Conservation (phyloP, 768 basidiomycete species). For the Tulasnella sp. region DNA sequence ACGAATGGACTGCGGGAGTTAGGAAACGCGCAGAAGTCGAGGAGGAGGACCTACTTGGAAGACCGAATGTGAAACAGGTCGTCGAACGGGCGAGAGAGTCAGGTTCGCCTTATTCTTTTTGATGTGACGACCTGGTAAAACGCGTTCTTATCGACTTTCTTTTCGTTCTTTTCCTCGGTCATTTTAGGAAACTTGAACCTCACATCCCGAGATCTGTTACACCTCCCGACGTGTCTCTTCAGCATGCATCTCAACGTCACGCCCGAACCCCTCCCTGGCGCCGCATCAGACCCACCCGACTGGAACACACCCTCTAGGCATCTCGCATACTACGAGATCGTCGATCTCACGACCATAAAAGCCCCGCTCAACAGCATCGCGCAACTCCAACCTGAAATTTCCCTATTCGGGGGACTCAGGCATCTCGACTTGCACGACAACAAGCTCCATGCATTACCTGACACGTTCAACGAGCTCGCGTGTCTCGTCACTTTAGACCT, state of each 20-base stretch:
- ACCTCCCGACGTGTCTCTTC: conserved; percentile 66
- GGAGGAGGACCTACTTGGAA: conserved; percentile 20
- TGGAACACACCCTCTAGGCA: conserved; percentile 32
- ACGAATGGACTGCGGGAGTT: conserved; percentile 4
- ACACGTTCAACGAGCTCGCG: conserved; percentile 55
- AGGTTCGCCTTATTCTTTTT: conserved; percentile 1
- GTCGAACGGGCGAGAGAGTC: conserved; percentile 15
- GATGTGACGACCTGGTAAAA: background rate
- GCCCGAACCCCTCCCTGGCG: conserved; percentile 42
- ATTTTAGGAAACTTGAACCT: conserved; percentile 40
- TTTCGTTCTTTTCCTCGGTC: background rate
- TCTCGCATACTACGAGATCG: conserved; percentile 73
- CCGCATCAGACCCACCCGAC: conserved; percentile 47
- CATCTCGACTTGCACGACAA: conserved; percentile 70
- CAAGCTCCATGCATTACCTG: conserved; percentile 48
- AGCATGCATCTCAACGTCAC: conserved; percentile 69
- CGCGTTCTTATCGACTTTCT: too few species aligned
- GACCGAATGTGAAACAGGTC: conserved; percentile 7
- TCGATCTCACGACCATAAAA: conserved; percentile 64
- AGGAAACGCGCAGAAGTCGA: background rate
- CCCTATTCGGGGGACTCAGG: conserved; percentile 74
- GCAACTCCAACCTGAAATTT: conserved; percentile 72
- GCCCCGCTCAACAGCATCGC: conserved; percentile 70
- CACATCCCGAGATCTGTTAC: conserved; percentile 56
- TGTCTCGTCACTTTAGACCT: conserved; percentile 58